Conservation (phyloP, 352 stramenopile genomes). For the Pythium oligandrum region DNA sequence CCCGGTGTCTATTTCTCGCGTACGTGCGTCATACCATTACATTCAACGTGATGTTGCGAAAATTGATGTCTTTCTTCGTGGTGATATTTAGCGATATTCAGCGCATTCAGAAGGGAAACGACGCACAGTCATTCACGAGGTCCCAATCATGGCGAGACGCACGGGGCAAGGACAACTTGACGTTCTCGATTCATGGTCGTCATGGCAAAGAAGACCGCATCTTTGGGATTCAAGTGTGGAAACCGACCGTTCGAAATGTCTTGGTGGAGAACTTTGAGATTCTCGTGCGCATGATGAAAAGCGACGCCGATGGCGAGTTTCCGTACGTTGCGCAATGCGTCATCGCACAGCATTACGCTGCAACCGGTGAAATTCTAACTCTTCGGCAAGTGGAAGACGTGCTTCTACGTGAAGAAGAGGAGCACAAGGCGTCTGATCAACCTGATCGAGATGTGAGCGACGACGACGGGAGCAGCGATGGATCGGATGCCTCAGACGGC, state of each 20-base stretch:
- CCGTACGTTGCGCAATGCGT: conserved; percentile 35
- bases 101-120: conserved; percentile 35
- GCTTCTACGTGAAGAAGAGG: conserved; percentile 39
- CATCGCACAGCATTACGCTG: conserved; percentile 39
- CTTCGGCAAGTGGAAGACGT: conserved; percentile 41
- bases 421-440: conserved; percentile 19
- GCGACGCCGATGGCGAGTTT: conserved; percentile 46
- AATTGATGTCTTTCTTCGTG: not conserved
- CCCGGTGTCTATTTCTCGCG: conserved; percentile 39
- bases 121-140: conserved; percentile 40
- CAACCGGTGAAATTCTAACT: conserved; percentile 32
- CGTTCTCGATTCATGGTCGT: conserved; percentile 39
- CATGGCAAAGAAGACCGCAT: conserved; percentile 29
- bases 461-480: conserved; percentile 20
- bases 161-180: conserved; percentile 36
- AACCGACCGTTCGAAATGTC: conserved; percentile 41
- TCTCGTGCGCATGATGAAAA: conserved; percentile 36
- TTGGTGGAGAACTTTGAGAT: conserved; percentile 41
- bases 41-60: not conserved
- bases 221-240: conserved; percentile 45
- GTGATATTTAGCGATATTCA: conserved; percentile 31
- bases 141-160: conserved; percentile 47
- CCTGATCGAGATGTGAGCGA: conserved; percentile 6
- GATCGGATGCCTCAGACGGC: conserved; percentile 17
- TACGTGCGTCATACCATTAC: conserved; percentile 11